phyloP scores from a whole-genome alignment of 495 filamentous ascomycete species.

The Talaromyces wortmannii region DNA sequence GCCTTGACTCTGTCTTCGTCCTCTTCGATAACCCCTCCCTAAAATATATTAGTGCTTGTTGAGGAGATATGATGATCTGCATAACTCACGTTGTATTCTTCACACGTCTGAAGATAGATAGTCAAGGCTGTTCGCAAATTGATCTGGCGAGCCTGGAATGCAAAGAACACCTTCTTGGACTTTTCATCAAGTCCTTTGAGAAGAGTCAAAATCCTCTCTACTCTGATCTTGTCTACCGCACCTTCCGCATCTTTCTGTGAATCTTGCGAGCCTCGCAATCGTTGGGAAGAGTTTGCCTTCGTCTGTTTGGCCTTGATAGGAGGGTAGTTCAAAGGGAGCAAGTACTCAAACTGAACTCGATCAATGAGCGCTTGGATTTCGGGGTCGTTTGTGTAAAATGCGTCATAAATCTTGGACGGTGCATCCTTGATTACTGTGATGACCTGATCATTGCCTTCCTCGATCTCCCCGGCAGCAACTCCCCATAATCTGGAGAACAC shows the following conservation, averaged over 20 bases:
- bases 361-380: conserved; percentile 83
- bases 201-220: conserved; percentile 77
- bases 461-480: conserved; percentile 80
- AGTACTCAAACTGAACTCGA: conserved; percentile 74
- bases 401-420: conserved; percentile 79
- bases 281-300: conserved; percentile 55
- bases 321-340: conserved; percentile 81
- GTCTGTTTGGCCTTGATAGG: conserved; percentile 63
- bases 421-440: conserved; percentile 65
- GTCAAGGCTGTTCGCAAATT: conserved; percentile 62
- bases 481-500: conserved; percentile 84
- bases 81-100: conserved; percentile 63
- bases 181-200: conserved; percentile 70
- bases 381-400: conserved; percentile 82
- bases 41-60: conserved; percentile 5
- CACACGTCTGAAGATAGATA: conserved; percentile 69
- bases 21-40: conserved; percentile 75
- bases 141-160: conserved; percentile 69
- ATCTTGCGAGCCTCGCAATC: conserved; percentile 42
- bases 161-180: conserved; percentile 82
- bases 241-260: conserved; percentile 41
- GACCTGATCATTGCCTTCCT: conserved; percentile 71
- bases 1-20: conserved; percentile 60
- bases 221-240: conserved; percentile 78
- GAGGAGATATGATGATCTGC: not conserved